Evolutionary conservation across 345 rosid genomes (phyloP).

Genomic region (Arabidopsis thaliana): TAIR10.1 NC_003074.8:6854501-6855000

Average conservation of each 20-base stretch:
- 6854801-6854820: slow-evolving; percentile 79
- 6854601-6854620: slow-evolving; percentile 50
- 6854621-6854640: slow-evolving; percentile 20
- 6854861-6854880: slow-evolving; percentile 53
- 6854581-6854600: slow-evolving; percentile 94
- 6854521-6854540: slow-evolving; percentile 93
- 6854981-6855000: slow-evolving; percentile 14
- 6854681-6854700: slow-evolving; percentile 53
- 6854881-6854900: neutral
- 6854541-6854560: slow-evolving; percentile 94
- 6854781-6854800: slow-evolving; percentile 78
- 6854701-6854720: slow-evolving; percentile 68
- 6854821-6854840: slow-evolving; percentile 73
- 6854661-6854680: neutral
- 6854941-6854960: slow-evolving; percentile 1
- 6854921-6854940: neutral
- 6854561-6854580: slow-evolving; percentile 90
- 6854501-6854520: slow-evolving; percentile 96
- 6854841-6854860: slow-evolving; percentile 88
- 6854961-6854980: neutral
- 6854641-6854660: neutral
- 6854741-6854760: slow-evolving; percentile 96
- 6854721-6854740: slow-evolving; percentile 92
- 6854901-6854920: neutral
- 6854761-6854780: slow-evolving; percentile 86